These are phyloP conservation scores for Porphyra umbilicalis DNA, from an alignment of 31 red algal species.

Conservation along the genomic window DNA sequence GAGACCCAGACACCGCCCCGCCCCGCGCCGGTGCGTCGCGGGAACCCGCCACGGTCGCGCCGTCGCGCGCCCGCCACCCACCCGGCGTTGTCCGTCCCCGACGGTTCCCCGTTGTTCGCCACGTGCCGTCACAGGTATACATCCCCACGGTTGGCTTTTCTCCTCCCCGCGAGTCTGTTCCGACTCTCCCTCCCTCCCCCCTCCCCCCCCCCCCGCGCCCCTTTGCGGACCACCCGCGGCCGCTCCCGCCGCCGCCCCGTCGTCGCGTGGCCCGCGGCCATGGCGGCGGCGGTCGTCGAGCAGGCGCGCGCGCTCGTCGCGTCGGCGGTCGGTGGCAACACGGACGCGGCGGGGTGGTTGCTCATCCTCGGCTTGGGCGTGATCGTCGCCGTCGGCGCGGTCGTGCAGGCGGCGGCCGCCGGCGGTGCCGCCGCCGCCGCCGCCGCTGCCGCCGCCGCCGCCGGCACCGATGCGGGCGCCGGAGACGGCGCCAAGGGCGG, in stretches of 20 bases:
- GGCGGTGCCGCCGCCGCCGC: conserved; percentile 17
- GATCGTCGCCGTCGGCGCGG: conserved; percentile 27
- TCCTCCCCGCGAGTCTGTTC: too few relatives aligned
- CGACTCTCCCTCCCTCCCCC: neutral
- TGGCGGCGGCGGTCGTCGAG: neutral
- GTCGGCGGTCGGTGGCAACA: conserved; percentile 41
- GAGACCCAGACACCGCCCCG: too few relatives aligned
- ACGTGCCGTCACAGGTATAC: too few relatives aligned
- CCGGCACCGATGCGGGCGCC: neutral
- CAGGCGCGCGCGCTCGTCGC: neutral
- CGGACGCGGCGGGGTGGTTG: conserved; percentile 73
- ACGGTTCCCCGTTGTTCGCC: too few relatives aligned
- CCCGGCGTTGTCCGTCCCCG: too few relatives aligned
- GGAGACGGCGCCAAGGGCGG: neutral
- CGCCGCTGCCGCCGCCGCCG: neutral
- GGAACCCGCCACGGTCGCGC: too few relatives aligned
- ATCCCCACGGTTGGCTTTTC: too few relatives aligned
- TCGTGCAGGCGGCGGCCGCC: conserved; percentile 37
- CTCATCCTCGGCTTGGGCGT: conserved; percentile 41
- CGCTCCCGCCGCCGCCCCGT: neutral
- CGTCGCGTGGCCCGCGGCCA: neutral
- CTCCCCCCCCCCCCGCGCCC: neutral
- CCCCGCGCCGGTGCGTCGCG: too few relatives aligned
- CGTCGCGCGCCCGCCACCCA: too few relatives aligned
- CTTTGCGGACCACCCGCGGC: neutral